Evolutionary conservation across 805 yeast genomes (phyloP).

Genomic region (Yarrowia phangngaensis): DNA sequence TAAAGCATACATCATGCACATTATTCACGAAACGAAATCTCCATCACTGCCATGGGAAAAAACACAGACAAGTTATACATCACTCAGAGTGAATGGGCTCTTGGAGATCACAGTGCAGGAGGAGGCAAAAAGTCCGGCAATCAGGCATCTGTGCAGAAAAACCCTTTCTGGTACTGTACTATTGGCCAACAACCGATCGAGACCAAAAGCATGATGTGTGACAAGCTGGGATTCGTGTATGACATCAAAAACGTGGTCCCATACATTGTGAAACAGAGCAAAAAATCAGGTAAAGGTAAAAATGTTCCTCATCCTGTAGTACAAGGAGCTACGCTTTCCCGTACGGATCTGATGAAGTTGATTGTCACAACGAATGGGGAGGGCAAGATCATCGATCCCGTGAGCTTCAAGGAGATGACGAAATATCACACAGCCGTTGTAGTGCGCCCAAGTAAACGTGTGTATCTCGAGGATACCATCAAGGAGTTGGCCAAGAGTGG

Average conservation of each 20-base stretch:
- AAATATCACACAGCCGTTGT: constrained; percentile 35
- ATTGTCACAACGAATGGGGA: constrained; percentile 33
- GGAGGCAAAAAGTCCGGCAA: constrained; percentile 32
- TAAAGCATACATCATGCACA: neutral
- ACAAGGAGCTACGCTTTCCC: constrained; percentile 32
- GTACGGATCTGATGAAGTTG: constrained; percentile 33
- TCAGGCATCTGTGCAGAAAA: constrained; percentile 2
- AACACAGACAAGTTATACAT: constrained; percentile 41
- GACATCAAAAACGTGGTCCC: constrained; percentile 37
- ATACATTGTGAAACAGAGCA: constrained; percentile 33
- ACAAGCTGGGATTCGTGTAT: constrained; percentile 37
- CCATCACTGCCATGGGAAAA: constrained; percentile 36
- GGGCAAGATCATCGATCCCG: constrained; percentile 38
- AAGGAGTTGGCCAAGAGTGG: constrained; percentile 36
- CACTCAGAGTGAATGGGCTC: constrained; percentile 40
- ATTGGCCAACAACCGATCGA: constrained; percentile 38
- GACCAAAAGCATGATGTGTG: constrained; percentile 34
- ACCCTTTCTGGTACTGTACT: constrained; percentile 39
- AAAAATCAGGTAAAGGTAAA: constrained; percentile 27
- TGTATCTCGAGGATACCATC: constrained; percentile 37
- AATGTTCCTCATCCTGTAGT: constrained; percentile 17
- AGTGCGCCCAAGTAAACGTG: constrained; percentile 36
- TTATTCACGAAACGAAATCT: neutral
- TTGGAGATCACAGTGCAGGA: constrained; percentile 35
- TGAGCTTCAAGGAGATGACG: constrained; percentile 37